These are phyloP conservation scores for Penicillium paradoxum DNA, from an alignment of 495 filamentous ascomycete species.

Conservation along the genomic window DNA sequence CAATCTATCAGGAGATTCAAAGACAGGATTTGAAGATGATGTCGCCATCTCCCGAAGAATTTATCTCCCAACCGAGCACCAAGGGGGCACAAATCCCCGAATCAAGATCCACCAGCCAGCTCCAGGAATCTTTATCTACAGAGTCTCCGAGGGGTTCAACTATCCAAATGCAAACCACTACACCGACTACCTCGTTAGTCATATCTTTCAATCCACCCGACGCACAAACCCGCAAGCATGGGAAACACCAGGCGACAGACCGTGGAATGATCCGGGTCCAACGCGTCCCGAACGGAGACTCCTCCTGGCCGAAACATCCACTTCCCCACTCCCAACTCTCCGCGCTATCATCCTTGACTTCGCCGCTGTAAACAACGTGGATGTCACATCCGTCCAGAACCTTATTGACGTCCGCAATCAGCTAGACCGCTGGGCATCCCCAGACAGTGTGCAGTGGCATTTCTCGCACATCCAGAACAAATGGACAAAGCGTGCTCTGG, in stretches of 20 bases:
- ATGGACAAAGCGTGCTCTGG: slow-evolving; percentile 91
- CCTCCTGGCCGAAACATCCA: slow-evolving; percentile 21
- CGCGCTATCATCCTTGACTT: slow-evolving; percentile 92
- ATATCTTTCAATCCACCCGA: slow-evolving; percentile 68
- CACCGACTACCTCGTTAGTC: slow-evolving; percentile 67
- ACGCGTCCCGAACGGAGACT: slow-evolving; percentile 45
- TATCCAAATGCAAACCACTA: slow-evolving; percentile 89
- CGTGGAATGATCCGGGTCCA: slow-evolving; percentile 91
- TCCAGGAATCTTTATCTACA: slow-evolving; percentile 91
- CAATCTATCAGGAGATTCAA: slow-evolving; percentile 37
- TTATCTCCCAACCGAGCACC: slow-evolving; percentile 77
- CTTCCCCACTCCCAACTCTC: slow-evolving; percentile 55
- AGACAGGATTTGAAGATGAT: slow-evolving; percentile 20
- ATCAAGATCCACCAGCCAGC: slow-evolving; percentile 71
- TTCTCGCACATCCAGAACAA: slow-evolving; percentile 86
- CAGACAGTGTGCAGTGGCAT: slow-evolving; percentile 87
- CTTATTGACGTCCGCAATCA: slow-evolving; percentile 95
- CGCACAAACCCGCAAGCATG: slow-evolving; percentile 62
- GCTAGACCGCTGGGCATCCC: slow-evolving; percentile 76
- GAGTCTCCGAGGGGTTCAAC: slow-evolving; percentile 90
- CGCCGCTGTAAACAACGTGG: slow-evolving; percentile 87
- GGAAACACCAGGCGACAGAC: slow-evolving; percentile 67
- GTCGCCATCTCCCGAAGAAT: slow-evolving; percentile 49
- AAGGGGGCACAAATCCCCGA: slow-evolving; percentile 81
- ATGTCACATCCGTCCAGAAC: slow-evolving; percentile 86